phyloP scores from a whole-genome alignment of 768 basidiomycete species.

The Coprinopsis marcescibilis region DNA sequence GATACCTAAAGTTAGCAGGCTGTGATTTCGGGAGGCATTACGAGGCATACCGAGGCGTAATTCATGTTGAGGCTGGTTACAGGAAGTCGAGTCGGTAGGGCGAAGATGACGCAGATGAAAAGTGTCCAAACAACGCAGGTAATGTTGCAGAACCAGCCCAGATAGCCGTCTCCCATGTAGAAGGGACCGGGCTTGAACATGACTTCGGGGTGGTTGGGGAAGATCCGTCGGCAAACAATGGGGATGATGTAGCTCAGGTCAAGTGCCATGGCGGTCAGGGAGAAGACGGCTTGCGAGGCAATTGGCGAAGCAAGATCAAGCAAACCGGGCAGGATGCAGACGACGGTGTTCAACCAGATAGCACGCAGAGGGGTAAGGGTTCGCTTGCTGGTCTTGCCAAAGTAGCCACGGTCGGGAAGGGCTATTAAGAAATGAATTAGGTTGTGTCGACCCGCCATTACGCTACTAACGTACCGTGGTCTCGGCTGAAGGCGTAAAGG shows the following conservation, averaged over 20 bases:
- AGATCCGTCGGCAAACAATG: conserved; percentile 67
- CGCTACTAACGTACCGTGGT: conserved; percentile 43
- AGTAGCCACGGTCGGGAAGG: conserved; percentile 73
- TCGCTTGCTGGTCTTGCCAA: conserved; percentile 54
- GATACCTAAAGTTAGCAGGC: background rate
- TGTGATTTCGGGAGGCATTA: background rate
- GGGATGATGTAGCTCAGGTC: conserved; percentile 82
- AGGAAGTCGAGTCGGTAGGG: conserved; percentile 62
- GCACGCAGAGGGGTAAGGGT: conserved; percentile 76
- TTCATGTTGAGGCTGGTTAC: conserved; percentile 75
- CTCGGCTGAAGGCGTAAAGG: conserved; percentile 80
- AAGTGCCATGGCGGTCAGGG: conserved; percentile 71
- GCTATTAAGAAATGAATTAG: conserved; percentile 26
- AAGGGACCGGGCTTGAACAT: conserved; percentile 83
- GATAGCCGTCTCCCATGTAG: conserved; percentile 67
- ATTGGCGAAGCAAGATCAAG: conserved; percentile 73
- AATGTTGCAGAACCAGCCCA: conserved; percentile 57
- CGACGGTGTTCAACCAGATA: conserved; percentile 65
- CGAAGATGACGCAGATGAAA: conserved; percentile 67
- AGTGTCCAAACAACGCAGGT: conserved; percentile 66
- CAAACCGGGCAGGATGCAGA: conserved; percentile 65
- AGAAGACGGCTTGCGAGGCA: conserved; percentile 78
- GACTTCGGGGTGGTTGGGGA: conserved; percentile 71
- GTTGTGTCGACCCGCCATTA: background rate
- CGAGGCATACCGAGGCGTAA: conserved; percentile 56